phyloP scores from a whole-genome alignment of 805 yeast genomes.

The Kluyveromyces nonfermentans region DNA sequence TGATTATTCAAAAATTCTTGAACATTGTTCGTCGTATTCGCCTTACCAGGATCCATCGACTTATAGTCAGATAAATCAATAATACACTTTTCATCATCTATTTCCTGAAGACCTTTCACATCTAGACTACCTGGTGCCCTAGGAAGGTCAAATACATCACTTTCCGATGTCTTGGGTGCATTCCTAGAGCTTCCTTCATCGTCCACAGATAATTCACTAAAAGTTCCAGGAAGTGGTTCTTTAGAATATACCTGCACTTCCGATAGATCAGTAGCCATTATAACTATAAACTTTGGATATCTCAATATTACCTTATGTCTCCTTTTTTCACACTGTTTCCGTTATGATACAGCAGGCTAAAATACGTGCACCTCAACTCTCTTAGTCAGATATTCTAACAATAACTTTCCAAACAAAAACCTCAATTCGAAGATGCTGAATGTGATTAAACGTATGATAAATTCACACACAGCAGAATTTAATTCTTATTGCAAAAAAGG shows the following conservation, averaged over 20 bases:
- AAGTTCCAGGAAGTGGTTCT: slow-evolving; percentile 3
- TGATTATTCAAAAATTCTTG: slow-evolving; percentile 3
- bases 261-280: not conserved
- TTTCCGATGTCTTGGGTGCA: not conserved
- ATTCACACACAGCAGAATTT: not conserved
- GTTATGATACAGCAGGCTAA: not conserved
- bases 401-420: not conserved
- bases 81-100: slow-evolving; percentile 5
- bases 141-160: slow-evolving; percentile 26
- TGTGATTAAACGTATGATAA: not conserved
- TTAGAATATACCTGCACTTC: not conserved
- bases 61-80: slow-evolving; percentile 14
- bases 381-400: not conserved
- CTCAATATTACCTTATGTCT: not conserved
- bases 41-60: slow-evolving; percentile 41
- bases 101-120: slow-evolving; percentile 35
- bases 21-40: slow-evolving; percentile 3
- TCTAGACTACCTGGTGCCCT: slow-evolving; percentile 38
- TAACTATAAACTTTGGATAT: not conserved
- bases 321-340: not conserved
- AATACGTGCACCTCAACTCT: not conserved
- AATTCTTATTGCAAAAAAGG: not conserved
- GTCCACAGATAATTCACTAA: not conserved
- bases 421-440: not conserved
- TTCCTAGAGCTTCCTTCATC: not conserved